Evolutionary conservation across 345 rosid species (phyloP).

Genomic region (Eucalyptus guilfoylei): DNA sequence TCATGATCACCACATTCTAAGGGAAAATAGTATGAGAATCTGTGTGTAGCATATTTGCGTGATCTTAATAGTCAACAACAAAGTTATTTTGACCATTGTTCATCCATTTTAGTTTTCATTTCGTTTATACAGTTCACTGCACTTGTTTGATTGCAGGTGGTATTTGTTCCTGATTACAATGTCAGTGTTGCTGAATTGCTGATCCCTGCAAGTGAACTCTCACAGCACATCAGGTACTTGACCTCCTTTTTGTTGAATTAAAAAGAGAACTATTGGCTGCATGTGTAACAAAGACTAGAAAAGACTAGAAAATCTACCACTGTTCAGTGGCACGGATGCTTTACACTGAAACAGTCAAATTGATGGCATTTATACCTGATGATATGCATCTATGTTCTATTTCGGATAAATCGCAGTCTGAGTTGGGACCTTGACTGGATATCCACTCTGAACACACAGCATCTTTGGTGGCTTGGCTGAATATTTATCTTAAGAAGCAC

Average conservation of each 20-base stretch:
- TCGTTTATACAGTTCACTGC: neutral
- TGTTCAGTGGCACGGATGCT: neutral
- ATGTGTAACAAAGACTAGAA: neutral
- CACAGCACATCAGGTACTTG: conserved; percentile 41
- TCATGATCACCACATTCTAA: neutral
- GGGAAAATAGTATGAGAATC: neutral
- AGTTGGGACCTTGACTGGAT: neutral
- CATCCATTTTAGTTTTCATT: neutral
- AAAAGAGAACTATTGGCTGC: neutral
- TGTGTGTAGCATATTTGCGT: neutral
- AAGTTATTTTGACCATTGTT: neutral
- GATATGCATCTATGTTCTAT: neutral
- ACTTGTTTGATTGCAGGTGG: conserved; percentile 9
- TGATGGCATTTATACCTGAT: neutral
- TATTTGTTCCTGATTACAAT: conserved; percentile 46
- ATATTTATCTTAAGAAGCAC: neutral
- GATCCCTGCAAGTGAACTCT: conserved; percentile 42
- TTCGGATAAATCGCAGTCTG: neutral
- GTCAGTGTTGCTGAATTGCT: conserved; percentile 41
- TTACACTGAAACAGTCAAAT: neutral
- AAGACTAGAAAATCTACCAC: neutral
- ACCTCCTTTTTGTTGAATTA: neutral
- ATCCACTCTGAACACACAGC: neutral
- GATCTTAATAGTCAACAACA: neutral
- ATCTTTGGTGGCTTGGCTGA: neutral